Evolutionary conservation across 441 rosid species (phyloP).

Genomic region (Syzygium malaccense): DNA sequence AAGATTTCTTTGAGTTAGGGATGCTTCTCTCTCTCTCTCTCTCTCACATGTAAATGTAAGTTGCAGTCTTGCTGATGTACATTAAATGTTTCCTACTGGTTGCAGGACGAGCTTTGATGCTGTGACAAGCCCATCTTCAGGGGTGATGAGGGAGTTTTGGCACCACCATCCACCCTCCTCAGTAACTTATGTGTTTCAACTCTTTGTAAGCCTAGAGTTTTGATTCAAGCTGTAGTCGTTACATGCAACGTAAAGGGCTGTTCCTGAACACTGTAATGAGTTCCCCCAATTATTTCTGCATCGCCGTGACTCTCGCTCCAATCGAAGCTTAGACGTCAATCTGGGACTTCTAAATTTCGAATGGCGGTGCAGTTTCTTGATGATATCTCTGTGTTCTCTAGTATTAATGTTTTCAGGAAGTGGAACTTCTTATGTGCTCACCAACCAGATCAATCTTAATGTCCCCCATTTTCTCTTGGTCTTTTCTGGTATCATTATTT

Average conservation of each 20-base stretch:
- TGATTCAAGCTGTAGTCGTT: neutral
- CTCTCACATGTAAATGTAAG: neutral
- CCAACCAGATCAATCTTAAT: neutral
- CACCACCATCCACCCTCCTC: neutral
- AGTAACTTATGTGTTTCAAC: neutral
- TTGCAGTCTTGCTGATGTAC: neutral
- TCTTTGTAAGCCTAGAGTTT: neutral
- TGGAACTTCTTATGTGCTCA: neutral
- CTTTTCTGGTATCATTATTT: neutral
- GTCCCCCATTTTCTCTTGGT: neutral
- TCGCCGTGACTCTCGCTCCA: neutral
- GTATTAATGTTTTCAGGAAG: neutral
- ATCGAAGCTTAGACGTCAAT: neutral
- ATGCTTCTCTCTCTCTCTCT: neutral
- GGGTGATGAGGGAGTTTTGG: neutral
- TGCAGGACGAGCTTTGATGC: neutral
- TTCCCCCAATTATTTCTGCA: neutral
- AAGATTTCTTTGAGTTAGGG: neutral
- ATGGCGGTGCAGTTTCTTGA: neutral
- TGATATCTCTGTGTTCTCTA: neutral
- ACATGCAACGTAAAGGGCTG: neutral
- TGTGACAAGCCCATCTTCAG: neutral
- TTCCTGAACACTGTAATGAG: neutral
- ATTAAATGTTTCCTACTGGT: neutral
- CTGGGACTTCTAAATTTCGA: neutral